Percentiles rank a stretch among this genome's conserved stretches.
phyloP scores from a whole-genome alignment of 352 stramenopile genomes.

The Phytopythium boreale region DNA sequence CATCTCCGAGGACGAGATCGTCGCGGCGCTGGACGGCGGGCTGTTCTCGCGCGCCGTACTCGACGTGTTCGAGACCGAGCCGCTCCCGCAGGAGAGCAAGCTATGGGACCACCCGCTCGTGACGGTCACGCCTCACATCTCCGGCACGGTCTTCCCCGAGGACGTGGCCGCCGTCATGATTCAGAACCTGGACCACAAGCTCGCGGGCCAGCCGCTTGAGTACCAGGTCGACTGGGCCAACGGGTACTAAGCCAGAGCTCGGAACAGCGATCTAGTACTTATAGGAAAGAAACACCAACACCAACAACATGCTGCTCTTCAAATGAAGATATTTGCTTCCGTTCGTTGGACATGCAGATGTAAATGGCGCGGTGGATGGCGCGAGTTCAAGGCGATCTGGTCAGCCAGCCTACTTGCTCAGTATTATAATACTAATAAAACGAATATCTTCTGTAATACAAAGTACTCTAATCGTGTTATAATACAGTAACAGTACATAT shows the following conservation, averaged over 20 bases:
- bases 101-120: slow-evolving; percentile 72
- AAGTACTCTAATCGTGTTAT: too few species aligned
- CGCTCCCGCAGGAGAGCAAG: slow-evolving; percentile 37
- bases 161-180: slow-evolving; percentile 83
- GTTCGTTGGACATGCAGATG: too few species aligned
- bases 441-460: too few species aligned
- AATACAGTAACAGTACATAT: too few species aligned
- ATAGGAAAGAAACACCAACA: too few species aligned
- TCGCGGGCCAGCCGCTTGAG: slow-evolving; percentile 33
- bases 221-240: slow-evolving; percentile 51
- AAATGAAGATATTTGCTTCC: background rate
- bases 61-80: slow-evolving; percentile 58
- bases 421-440: too few species aligned
- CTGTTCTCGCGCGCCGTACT: slow-evolving; percentile 63
- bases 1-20: slow-evolving; percentile 59
- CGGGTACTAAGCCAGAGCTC: slow-evolving; percentile 36
- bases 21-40: slow-evolving; percentile 57
- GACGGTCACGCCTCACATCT: slow-evolving; percentile 82
- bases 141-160: slow-evolving; percentile 62
- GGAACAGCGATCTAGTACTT: background rate
- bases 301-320: background rate
- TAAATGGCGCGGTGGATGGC: too few species aligned
- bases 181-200: slow-evolving; percentile 43
- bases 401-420: too few species aligned
- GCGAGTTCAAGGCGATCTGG: too few species aligned